Conservation (phyloP, 2,329 filamentous ascomycete species). For the Pyrenophora tritici-repentis region DNA sequence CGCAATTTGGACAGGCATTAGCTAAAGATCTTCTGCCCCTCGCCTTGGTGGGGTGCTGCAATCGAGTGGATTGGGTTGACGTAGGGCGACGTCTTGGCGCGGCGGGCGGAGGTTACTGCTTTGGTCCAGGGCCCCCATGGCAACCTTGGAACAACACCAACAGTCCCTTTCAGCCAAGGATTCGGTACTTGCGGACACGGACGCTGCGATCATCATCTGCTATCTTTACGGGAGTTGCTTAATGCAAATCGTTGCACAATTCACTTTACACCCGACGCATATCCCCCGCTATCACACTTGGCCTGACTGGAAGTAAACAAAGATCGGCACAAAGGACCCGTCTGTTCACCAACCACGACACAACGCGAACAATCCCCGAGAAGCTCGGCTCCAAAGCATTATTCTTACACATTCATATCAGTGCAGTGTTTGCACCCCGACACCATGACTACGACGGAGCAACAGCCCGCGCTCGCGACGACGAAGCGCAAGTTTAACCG, state of each 20-base stretch:
- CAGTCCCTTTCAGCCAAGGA: slow-evolving; percentile 3
- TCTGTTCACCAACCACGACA: not conserved
- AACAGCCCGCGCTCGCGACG: slow-evolving; percentile 64
- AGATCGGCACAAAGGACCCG: slow-evolving; percentile 20
- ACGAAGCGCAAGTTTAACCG: slow-evolving; percentile 85
- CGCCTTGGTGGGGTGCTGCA: slow-evolving; percentile 21
- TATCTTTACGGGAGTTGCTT: not conserved
- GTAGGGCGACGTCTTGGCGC: slow-evolving; percentile 12
- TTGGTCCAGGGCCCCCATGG: slow-evolving; percentile 25
- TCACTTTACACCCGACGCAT: not conserved
- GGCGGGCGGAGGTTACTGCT: slow-evolving; percentile 28
- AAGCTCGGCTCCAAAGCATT: not conserved
- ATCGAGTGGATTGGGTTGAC: slow-evolving; percentile 12
- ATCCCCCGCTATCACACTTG: not conserved
- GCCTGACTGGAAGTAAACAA: slow-evolving; percentile 28
- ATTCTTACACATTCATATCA: not conserved
- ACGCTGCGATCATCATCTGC: not conserved
- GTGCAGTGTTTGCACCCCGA: not conserved
- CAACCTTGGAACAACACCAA: slow-evolving; percentile 15
- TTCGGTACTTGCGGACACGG: not conserved
- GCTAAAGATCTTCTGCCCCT: slow-evolving; percentile 23
- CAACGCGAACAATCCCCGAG: not conserved
- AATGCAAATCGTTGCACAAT: not conserved
- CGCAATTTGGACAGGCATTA: slow-evolving; percentile 31
- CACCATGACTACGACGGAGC: slow-evolving; percentile 19